Conservation (phyloP, 352 stramenopile species). For the Phytophthora ramorum region DNA sequence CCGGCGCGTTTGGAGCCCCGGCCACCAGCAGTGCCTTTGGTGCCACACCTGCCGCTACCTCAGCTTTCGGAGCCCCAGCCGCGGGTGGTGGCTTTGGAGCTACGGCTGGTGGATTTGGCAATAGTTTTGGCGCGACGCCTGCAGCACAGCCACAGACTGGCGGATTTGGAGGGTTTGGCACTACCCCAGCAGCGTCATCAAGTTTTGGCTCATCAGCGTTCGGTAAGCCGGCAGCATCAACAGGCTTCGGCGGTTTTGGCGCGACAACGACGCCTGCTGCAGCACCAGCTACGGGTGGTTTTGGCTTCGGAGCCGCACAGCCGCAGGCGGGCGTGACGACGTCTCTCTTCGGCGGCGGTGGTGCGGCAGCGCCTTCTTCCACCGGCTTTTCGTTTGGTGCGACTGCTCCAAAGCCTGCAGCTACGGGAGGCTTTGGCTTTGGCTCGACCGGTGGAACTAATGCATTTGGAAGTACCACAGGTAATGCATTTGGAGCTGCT, state of each 20-base stretch:
- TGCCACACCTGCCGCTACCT: slow-evolving; percentile 37
- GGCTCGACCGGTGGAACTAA: slow-evolving; percentile 35
- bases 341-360: slow-evolving; percentile 52
- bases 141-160: slow-evolving; percentile 41
- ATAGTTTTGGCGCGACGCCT: slow-evolving; percentile 56
- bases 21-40: slow-evolving; percentile 52
- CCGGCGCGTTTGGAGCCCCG: slow-evolving; percentile 48
- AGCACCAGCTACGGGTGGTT: slow-evolving; percentile 43
- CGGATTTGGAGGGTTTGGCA: slow-evolving; percentile 64
- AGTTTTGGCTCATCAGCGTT: slow-evolving; percentile 57
- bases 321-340: slow-evolving; percentile 39
- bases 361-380: slow-evolving; percentile 34
- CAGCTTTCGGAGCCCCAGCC: slow-evolving; percentile 45
- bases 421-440: slow-evolving; percentile 53
- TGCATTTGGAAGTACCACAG: slow-evolving; percentile 45
- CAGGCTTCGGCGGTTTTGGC: slow-evolving; percentile 50
- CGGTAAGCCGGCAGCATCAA: slow-evolving; percentile 47
- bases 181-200: slow-evolving; percentile 38
- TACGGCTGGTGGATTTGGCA: slow-evolving; percentile 52
- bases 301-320: slow-evolving; percentile 46
- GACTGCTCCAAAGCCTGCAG: slow-evolving; percentile 37
- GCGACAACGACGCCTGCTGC: slow-evolving; percentile 33
- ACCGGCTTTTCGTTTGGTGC: slow-evolving; percentile 55
- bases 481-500: slow-evolving; percentile 43
- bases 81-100: slow-evolving; percentile 49